phyloP scores from a whole-genome alignment of 1,284 basidiomycete species.

The Sanghuangporus baumii region DNA sequence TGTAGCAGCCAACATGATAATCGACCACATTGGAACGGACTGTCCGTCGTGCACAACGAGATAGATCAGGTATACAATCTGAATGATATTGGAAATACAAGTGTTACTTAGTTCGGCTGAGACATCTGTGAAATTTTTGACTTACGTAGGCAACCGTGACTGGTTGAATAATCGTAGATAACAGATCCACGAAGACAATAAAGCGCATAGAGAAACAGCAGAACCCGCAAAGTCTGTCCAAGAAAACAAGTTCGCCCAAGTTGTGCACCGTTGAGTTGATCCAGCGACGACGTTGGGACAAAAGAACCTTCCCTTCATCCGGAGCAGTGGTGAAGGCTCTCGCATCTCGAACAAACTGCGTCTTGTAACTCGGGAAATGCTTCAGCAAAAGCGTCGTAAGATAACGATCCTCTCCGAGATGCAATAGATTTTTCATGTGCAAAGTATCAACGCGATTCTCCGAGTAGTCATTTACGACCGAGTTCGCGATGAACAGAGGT shows the following conservation, averaged over 20 bases:
- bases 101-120: constrained; percentile 13
- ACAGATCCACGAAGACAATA: constrained; percentile 91
- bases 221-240: constrained; percentile 94
- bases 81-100: constrained; percentile 11
- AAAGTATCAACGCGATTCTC: constrained; percentile 96
- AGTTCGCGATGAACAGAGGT: constrained; percentile 83
- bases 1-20: constrained; percentile 89
- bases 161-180: constrained; percentile 84
- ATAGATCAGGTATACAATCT: constrained; percentile 88
- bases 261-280: constrained; percentile 99
- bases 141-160: constrained; percentile 92
- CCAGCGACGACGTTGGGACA: constrained; percentile 98
- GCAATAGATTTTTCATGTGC: constrained; percentile 96
- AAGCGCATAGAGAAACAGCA: constrained; percentile 99
- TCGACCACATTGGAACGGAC: constrained; percentile 69
- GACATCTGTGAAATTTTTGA: constrained; percentile 21
- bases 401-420: constrained; percentile 98
- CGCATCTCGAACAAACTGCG: constrained; percentile 91
- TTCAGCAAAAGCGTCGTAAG: constrained; percentile 93
- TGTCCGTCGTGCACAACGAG: constrained; percentile 60
- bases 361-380: constrained; percentile 89
- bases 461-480: constrained; percentile 88
- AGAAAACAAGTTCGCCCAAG: constrained; percentile 85
- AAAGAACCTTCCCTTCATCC: constrained; percentile 87
- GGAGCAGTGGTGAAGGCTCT: constrained; percentile 91